Percentiles rank a stretch among this genome's conserved stretches.
Conservation (phyloP, 1,284 basidiomycete species). For the Apiotrichum mycotoxinovorans region DNA sequence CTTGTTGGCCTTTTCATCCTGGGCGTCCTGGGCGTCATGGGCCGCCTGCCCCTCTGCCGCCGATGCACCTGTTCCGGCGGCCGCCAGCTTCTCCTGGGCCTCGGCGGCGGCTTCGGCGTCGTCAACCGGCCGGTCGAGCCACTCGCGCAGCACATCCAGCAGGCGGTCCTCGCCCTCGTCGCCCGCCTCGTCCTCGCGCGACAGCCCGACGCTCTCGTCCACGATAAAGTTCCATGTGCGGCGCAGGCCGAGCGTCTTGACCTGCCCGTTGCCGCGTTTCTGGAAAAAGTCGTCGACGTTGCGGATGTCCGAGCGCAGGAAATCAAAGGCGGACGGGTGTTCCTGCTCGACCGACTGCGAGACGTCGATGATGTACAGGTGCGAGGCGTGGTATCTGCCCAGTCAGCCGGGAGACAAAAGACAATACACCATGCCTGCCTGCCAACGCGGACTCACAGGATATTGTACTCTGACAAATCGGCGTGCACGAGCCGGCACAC, state of each 20-base stretch:
- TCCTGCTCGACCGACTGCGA: conserved; percentile 98
- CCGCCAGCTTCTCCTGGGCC: background rate
- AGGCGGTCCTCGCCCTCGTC: conserved; percentile 46
- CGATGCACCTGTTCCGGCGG: background rate
- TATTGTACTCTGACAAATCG: conserved; percentile 97
- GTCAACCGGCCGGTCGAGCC: conserved; percentile 52
- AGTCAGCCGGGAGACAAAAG: background rate
- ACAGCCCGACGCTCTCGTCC: conserved; percentile 51
- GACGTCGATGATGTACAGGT: conserved; percentile 95
- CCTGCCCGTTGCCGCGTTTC: conserved; percentile 59
- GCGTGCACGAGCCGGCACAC: conserved; percentile 93
- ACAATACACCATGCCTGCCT: background rate
- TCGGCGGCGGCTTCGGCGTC: conserved; percentile 1
- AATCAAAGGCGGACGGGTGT: conserved; percentile 93
- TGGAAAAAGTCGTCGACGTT: conserved; percentile 93
- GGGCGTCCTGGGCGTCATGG: too few species aligned
- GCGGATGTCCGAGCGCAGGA: conserved; percentile 84
- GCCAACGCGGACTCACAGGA: conserved; percentile 61
- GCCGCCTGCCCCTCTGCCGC: background rate
- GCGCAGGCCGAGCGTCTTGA: conserved; percentile 72
- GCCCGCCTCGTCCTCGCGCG: conserved; percentile 26
- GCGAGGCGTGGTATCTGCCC: conserved; percentile 55
- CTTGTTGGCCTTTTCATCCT: background rate
- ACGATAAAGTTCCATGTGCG: conserved; percentile 86
- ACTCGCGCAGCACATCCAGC: conserved; percentile 52